Base-by-base conservation (phyloP, 75 land plant species). In the Pinus taeda region DNA sequence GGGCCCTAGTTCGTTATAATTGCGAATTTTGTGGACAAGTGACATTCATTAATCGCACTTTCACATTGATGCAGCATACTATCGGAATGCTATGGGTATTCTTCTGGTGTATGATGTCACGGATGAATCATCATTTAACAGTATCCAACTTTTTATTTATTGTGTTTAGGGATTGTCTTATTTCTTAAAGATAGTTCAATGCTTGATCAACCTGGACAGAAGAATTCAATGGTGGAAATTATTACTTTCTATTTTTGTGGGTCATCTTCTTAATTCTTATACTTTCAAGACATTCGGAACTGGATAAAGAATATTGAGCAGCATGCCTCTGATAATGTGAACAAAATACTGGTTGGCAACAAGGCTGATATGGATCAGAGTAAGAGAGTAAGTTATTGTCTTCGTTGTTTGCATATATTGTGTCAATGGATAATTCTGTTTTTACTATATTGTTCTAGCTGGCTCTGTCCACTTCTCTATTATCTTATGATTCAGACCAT, bases 351-450 rank as follows among this genome's bases (percentile, higher is more conserved):
- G 83, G 95, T 92, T 49, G 95, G 95, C n/a, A 92, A 92, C 85
- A 92, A 92, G 80, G 94, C 94, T 74, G 94, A 92, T 64, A 90
- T 92, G 93, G 93, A 92, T 75, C 93, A 91, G 83, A 91, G 95
- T 84, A 92, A 90, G 78, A 84, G 95, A 84, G 95, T 91, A 76
- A n/a, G 60, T 33, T 69, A 39, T 69, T 21, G 12, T 49, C 11
- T 49, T 49, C 92, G 89, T 83, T 37, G 69, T 65, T 56, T 39
- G 21, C 13, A 20, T 42, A 42, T 7, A 69, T 42, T 42, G 72
- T 9, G 18, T 78, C 15, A 26, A 42, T 4, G 17, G 26, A 42
- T 33, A 53, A 22, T 57, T 87, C 88, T 78, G 89, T 91, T n/a
- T 78, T 92, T 53, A 87, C 87, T 57, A 75, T 22, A 89, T 87